Evolutionary conservation across 2,329 filamentous ascomycete genomes (phyloP), one percentile per base, ranked within the genome.

Genomic region (Westerdykella aurantiaca): DNA sequence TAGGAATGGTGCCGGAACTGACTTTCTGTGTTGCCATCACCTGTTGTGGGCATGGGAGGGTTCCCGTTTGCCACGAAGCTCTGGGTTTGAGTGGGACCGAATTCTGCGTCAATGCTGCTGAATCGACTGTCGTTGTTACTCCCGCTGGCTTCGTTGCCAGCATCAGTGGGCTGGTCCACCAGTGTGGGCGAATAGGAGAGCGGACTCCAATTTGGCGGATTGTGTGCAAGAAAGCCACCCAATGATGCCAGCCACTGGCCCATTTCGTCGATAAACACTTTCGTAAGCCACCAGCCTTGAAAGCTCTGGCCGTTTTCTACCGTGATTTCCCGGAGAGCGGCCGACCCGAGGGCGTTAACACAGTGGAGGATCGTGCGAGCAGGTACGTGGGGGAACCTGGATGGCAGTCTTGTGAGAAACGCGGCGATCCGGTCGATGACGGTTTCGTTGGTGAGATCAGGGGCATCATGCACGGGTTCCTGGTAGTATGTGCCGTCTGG

Each of bases 261-360:
- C 87, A 95, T 94, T 70, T 97, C 91, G 60, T 96, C 90, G 41
- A 96, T 80, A 76, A 91, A 97, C 45, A 91, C 90, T 65, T 96
- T 95, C 3, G 89, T 89, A 45, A 96, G 86, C 87, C 87, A 93
- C 88, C 88, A 94, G 5, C 86, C 83, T n/a, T 86, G 85, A 60
- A 91, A 94, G 59, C 85, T 90, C 60, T 83, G 81, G 14, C 85
- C 86, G 51, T 86, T 83, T 34, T 81, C 77, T 40, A 93, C 82
- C 0, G 87, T 93, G 45, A 94, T 78, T 56, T 94, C 88, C 43
- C 88, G 78, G 72, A 93, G 81, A 14, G 87, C 83, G 16, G 85
- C 82, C 6, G 85, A 88, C 11, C 86, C 84, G 17, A 93, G 73
- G 18, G 82, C 78, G 55, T 88, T 83, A 34, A 91, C 82, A 51